Percentiles rank a stretch among this genome's conserved stretches.
Conservation (phyloP, 371 early-diverging fungal genomes). For the Capillidium rhysosporum region DNA sequence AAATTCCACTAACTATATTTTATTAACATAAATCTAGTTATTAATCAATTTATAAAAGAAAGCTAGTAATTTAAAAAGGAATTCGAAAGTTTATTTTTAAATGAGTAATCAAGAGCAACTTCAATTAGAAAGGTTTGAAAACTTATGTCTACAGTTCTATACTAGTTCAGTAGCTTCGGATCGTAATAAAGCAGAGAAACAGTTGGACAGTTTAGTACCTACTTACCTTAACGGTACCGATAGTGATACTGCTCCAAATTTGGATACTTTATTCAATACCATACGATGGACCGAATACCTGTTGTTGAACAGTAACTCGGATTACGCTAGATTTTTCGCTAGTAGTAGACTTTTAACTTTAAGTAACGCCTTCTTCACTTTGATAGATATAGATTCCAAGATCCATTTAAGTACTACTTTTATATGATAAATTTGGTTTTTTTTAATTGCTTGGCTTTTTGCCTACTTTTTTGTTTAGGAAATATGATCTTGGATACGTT, state of each 20-base stretch:
- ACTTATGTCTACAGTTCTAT: conserved; percentile 14
- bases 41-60: no score
- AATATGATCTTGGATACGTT: conserved; percentile 44
- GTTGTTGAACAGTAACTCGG: conserved; percentile 40
- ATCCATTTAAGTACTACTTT: conserved; percentile 40
- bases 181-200: conserved; percentile 42
- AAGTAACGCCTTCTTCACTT: conserved; percentile 36
- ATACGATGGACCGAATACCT: conserved; percentile 24
- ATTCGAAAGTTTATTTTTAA: no score
- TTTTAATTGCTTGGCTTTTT: not conserved
- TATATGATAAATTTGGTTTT: not conserved
- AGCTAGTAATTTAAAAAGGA: no score
- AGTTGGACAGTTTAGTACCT: conserved; percentile 59
- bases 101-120: no score
- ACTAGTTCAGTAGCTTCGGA: conserved; percentile 33
- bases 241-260: conserved; percentile 8
- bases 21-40: no score
- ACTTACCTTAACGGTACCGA: conserved; percentile 25
- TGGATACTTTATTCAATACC: conserved; percentile 5
- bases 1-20: no score
- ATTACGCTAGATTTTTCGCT: conserved; percentile 52
- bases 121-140: no score
- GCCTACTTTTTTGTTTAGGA: conserved; percentile 13
- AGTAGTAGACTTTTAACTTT: conserved; percentile 36
- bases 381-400: conserved; percentile 35